Conservation (phyloP, 1,284 basidiomycete genomes). For the Spongiforma sp. region DNA sequence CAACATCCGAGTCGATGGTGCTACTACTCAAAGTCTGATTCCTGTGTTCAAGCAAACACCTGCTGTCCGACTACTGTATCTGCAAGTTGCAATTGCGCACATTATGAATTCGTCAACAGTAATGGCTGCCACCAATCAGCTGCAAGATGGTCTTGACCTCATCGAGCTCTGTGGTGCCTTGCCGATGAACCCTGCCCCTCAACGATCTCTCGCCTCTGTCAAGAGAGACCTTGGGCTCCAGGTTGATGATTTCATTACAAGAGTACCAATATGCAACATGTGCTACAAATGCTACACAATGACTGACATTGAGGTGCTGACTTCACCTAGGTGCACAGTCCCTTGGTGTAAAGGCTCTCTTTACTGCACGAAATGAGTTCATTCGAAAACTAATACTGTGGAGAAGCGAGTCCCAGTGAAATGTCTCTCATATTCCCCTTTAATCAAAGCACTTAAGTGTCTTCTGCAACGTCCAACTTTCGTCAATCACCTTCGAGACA, state of each 20-base stretch:
- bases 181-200: not conserved
- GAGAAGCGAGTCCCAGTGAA: not conserved
- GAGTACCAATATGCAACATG: not conserved
- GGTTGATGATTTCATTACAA: not conserved
- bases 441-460: not conserved
- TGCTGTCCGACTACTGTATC: not conserved
- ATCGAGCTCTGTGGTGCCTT: not conserved
- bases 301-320: not conserved
- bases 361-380: not conserved
- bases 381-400: not conserved
- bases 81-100: not conserved
- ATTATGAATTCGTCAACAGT: not conserved
- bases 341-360: not conserved
- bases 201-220: not conserved
- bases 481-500: not conserved
- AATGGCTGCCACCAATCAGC: not conserved
- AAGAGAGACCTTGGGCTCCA: not conserved
- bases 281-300: not conserved
- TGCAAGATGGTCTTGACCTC: not conserved
- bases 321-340: not conserved
- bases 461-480: not conserved
- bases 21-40: not conserved
- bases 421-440: not conserved
- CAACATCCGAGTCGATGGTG: no score
- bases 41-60: not conserved